Evolutionary conservation across 2,329 filamentous ascomycete genomes (phyloP), one percentile per base, ranked within the genome.

Genomic region (Didymella pinodella): DNA sequence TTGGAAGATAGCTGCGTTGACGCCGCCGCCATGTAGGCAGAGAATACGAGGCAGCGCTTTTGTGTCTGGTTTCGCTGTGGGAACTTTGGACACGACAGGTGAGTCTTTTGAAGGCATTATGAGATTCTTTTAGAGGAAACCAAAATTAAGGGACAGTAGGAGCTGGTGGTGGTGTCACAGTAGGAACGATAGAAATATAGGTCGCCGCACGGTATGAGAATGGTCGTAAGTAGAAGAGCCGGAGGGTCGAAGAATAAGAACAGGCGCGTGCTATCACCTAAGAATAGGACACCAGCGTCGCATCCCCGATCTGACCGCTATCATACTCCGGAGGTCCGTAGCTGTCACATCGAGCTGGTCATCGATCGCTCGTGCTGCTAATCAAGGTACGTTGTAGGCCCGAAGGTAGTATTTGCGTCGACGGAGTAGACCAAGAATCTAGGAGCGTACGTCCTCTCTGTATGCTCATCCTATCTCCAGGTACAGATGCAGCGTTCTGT

Each of bases 21-120:
- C 87, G 61, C 90, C 90, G 68, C 90, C 90, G 72, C 90, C 90
- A 75, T 93, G 90, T n/a, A 93, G 86, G 77, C 90, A 93, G 66
- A 93, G 87, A 65, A 93, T 86, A 59, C 90, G 88, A 3, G 90
- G 90, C 40, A 82, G 71, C 11, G 53, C 45, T 14, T 43, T 67
- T 25, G 72, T 67, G 57, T 73, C 68, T 10, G 74, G 67, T 32
- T 62, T 65, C 22, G 57, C 62, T 16, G 63, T n/a, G 11, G 70
- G 72, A 46, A 73, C 61, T 25, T 66, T 72, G n/a, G 67, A 64
- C 18, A 36, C 50, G 34, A 55, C 49, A 38, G 50, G 16, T 50
- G 28, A 8, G 2, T 52, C n/a, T 49, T 38, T 48, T 10, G 49
- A 57, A 43, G 58, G 48, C 58, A 61, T 61, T 36, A 16, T 14